A percentile compares a stretch with the other conserved stretches of the same genome.
These are phyloP conservation scores for Cordia subcordata DNA, from an alignment of 257 asterid species.

Conservation along the genomic window DNA sequence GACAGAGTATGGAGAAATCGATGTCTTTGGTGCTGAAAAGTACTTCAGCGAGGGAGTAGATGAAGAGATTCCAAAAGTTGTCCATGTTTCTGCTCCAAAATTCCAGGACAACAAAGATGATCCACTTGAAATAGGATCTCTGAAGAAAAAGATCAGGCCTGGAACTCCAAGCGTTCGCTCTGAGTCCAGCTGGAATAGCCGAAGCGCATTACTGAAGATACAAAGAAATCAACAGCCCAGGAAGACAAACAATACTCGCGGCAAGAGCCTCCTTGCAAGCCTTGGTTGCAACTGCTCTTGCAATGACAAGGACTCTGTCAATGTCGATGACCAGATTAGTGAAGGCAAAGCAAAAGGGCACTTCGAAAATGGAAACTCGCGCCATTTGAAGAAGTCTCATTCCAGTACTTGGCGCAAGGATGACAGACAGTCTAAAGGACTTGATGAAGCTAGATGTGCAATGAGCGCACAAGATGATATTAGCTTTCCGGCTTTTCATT, in stretches of 20 bases:
- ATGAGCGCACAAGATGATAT: conserved; percentile 15
- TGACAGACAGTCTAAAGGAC: conserved; percentile 16
- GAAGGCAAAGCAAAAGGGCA: conserved; percentile 20
- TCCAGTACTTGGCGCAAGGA: conserved; percentile 13
- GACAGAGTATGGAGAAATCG: conserved; percentile 58
- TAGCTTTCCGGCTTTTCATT: conserved; percentile 21
- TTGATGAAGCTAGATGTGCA: conserved; percentile 17
- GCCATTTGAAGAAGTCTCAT: conserved; percentile 2
- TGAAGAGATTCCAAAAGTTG: conserved; percentile 13
- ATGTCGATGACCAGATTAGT: conserved; percentile 20
- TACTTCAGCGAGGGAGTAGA: conserved; percentile 55
- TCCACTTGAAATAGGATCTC: conserved; percentile 18
- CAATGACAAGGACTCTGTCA: conserved; percentile 43
- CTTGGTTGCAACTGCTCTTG: conserved; percentile 64
- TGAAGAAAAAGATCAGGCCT: conserved; percentile 18
- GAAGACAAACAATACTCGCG: conserved; percentile 22
- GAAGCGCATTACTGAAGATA: conserved; percentile 38
- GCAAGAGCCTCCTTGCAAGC: conserved; percentile 49
- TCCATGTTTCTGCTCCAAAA: conserved; percentile 11
- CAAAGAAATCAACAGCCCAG: conserved; percentile 32
- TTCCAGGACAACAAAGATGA: conserved; percentile 26
- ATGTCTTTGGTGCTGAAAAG: conserved; percentile 67
- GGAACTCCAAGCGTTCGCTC: conserved; percentile 54
- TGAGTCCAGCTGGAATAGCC: conserved; percentile 58
- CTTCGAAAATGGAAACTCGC: conserved; percentile 2